Conservation (phyloP, 139 green algal genomes). For the Chlorella sp. region DNA sequence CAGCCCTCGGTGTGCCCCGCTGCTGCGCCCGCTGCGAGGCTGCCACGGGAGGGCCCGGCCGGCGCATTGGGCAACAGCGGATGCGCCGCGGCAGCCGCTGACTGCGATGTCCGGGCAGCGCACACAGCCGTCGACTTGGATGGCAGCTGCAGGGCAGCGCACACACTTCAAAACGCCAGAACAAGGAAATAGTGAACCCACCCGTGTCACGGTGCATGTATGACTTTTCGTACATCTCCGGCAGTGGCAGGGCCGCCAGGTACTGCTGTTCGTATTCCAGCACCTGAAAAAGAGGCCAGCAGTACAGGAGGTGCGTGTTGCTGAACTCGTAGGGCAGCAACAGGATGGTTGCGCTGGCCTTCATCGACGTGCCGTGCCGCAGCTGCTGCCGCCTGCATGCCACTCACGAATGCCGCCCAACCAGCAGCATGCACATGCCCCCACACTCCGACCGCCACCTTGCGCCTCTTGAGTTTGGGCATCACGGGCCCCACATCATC, state of each 20-base stretch:
- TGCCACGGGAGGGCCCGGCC: too few species aligned
- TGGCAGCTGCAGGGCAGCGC: neutral
- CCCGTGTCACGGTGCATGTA: constrained; percentile 98
- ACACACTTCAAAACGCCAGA: too few species aligned
- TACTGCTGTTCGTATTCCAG: constrained; percentile 82
- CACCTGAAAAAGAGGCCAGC: constrained; percentile 53
- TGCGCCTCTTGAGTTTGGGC: constrained; percentile 68
- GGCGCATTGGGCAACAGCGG: neutral
- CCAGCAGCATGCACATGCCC: neutral
- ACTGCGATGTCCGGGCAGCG: neutral
- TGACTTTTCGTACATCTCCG: constrained; percentile 94
- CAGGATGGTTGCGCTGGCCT: too few species aligned
- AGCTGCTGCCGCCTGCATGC: neutral
- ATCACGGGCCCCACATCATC: constrained; percentile 49
- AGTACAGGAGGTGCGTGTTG: too few species aligned
- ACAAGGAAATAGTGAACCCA: neutral
- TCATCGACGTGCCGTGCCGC: too few species aligned
- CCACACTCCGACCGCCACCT: too few species aligned
- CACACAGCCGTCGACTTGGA: too few species aligned
- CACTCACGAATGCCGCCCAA: too few species aligned
- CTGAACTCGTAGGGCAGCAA: too few species aligned
- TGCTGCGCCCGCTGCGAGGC: neutral
- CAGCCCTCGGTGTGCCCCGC: neutral
- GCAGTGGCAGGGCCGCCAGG: constrained; percentile 72
- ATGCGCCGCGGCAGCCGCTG: neutral